phyloP scores from a whole-genome alignment of 495 filamentous ascomycete species.

The Penicillium manginii region DNA sequence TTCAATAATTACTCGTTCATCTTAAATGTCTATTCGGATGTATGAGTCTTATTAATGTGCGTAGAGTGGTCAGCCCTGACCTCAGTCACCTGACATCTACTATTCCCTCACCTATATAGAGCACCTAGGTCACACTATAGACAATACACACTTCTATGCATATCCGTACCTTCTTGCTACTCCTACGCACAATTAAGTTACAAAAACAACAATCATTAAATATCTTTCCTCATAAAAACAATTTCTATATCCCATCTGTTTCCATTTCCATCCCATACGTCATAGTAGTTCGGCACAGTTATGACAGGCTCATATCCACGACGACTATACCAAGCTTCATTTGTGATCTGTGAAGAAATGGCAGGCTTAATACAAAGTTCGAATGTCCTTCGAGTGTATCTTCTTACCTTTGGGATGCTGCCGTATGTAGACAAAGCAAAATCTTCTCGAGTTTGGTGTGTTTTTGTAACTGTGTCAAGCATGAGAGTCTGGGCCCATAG shows the following conservation, averaged over 20 bases:
- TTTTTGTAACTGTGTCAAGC: slow-evolving; percentile 24
- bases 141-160: too few species aligned
- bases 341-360: neutral
- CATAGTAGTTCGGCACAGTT: slow-evolving; percentile 22
- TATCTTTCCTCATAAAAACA: slow-evolving; percentile 32
- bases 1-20: too few species aligned
- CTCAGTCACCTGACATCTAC: too few species aligned
- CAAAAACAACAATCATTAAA: neutral
- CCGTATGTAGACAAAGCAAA: slow-evolving; percentile 23
- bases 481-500: slow-evolving; percentile 24
- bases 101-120: too few species aligned
- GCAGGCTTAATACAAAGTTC: neutral
- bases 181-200: too few species aligned
- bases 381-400: neutral
- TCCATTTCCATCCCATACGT: slow-evolving; percentile 16
- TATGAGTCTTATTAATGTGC: too few species aligned
- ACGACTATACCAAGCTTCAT: slow-evolving; percentile 25
- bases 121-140: too few species aligned
- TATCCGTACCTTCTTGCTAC: too few species aligned
- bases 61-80: too few species aligned
- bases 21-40: too few species aligned
- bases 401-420: slow-evolving; percentile 25
- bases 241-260: slow-evolving; percentile 26
- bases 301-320: slow-evolving; percentile 22
- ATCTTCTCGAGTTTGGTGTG: slow-evolving; percentile 24